Percentiles rank a stretch among this genome's conserved stretches.
Evolutionary conservation across 2,329 filamentous ascomycete genomes (phyloP).

Genomic region (Zymoseptoria tritici): DNA sequence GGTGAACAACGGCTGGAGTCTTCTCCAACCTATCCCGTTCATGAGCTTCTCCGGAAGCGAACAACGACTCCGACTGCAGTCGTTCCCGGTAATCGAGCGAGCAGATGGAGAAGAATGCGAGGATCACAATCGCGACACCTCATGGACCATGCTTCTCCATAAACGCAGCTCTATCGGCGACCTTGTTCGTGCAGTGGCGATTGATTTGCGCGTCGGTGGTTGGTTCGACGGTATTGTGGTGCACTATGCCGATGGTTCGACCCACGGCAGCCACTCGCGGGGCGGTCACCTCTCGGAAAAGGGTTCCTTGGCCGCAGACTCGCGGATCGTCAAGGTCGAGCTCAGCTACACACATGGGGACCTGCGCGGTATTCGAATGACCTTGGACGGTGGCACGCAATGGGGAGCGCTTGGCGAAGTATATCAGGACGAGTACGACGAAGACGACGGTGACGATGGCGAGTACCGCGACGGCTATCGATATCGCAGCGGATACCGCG

Average conservation of each 20-base stretch:
- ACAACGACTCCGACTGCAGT: conserved; percentile 35
- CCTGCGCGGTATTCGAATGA: conserved; percentile 28
- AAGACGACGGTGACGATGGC: neutral
- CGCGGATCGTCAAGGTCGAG: conserved; percentile 28
- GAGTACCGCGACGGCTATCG: neutral
- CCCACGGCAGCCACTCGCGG: conserved; percentile 37
- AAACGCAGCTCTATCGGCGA: conserved; percentile 25
- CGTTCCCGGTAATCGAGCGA: conserved; percentile 18
- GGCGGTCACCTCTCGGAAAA: conserved; percentile 28
- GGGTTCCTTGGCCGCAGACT: conserved; percentile 23
- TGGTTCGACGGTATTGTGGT: conserved; percentile 42
- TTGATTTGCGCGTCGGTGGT: conserved; percentile 41
- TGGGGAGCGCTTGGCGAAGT: conserved; percentile 22
- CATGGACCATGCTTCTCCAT: conserved; percentile 11
- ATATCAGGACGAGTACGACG: conserved; percentile 11
- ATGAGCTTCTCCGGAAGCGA: conserved; percentile 35
- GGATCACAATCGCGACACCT: neutral
- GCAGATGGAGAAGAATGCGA: conserved; percentile 15
- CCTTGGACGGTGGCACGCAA: conserved; percentile 25
- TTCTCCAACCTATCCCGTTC: conserved; percentile 27
- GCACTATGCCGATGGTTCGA: conserved; percentile 39
- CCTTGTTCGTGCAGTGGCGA: conserved; percentile 34
- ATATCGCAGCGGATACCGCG: neutral
- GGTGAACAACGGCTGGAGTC: conserved; percentile 30
- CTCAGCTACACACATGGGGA: conserved; percentile 16